phyloP scores from a whole-genome alignment of 352 stramenopile species.

The Plasmopara viticola region DNA sequence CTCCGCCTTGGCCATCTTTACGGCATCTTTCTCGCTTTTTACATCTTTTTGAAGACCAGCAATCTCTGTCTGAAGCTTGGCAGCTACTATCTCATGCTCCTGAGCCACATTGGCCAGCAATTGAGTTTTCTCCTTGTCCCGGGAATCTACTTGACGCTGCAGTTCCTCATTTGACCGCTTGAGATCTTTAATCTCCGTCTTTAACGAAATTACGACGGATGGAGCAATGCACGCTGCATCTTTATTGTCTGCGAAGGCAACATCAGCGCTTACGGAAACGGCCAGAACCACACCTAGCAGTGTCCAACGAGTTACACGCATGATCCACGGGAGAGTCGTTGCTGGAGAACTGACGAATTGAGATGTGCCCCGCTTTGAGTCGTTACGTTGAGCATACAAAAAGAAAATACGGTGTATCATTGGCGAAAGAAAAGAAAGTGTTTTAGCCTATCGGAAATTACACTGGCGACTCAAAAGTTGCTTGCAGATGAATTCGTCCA shows the following conservation, averaged over 20 bases:
- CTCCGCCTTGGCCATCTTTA: conserved; percentile 13
- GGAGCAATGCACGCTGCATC: conserved; percentile 25
- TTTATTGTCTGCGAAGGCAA: conserved; percentile 13
- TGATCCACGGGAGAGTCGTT: neutral
- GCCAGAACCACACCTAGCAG: conserved; percentile 31
- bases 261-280: conserved; percentile 24
- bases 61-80: conserved; percentile 26
- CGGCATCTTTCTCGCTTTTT: conserved; percentile 9
- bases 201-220: conserved; percentile 30
- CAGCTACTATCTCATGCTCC: conserved; percentile 29
- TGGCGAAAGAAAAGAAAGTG: neutral
- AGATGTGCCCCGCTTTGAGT: conserved; percentile 6
- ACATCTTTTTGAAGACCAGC: conserved; percentile 7
- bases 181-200: conserved; percentile 42
- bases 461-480: too few species aligned
- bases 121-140: conserved; percentile 30
- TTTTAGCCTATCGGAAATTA: conserved; percentile 11
- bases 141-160: conserved; percentile 33
- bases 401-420: conserved; percentile 8
- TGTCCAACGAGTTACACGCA: conserved; percentile 33
- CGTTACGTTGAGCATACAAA: conserved; percentile 11
- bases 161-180: conserved; percentile 34
- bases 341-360: neutral
- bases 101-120: conserved; percentile 29
- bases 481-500: too few species aligned